Base-by-base conservation (phyloP, 352 stramenopile species). In the Plasmopara halstedii region DNA sequence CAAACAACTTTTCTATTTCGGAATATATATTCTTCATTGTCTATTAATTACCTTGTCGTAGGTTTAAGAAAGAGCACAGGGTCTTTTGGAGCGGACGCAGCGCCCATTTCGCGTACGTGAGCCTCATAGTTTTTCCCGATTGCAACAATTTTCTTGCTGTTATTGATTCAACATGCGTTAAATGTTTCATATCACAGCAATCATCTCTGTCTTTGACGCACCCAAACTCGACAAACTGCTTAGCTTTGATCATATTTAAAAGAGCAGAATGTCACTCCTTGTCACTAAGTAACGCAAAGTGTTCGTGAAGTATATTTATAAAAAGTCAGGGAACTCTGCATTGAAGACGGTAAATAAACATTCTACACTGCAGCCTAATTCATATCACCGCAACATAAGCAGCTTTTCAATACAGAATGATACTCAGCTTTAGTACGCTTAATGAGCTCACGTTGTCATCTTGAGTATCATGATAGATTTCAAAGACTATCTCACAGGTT, bases 81-180 rank as follows among this genome's bases (percentile, higher is more conserved):
- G 36, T 85, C 62, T 56, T 85, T 85, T 1, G 73, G 78, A 21
- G 71, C 74, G 25, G 58, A 67, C 32, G 53, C 34, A 2, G 69
- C 77, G 19, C 79, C 79, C 75, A 93, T 88, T 59, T 93, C 81
- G 19, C 74, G 64, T 39, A 74, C 77, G 27, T 93, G 81, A 23
- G 77, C 75, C 42, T 87, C 78, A 34, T 90, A 93, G 53, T 93
- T 93, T 58, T 89, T 88, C 53, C 79, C 76, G 53, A 93, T 88
- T 14, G 70, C 74, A 23, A 91, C 59, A 37, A 89, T 83, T 64
- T 89, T 89, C 58, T 89, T 87, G 46, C 74, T 85, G 52, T 42
- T 47, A 13, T 6, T 19, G 18, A 20, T 14, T 22, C 32, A 14
- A 11, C 4, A 8, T 27, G 4, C 3, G 25, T 29, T 34, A 44